Evolutionary conservation across 2,329 filamentous ascomycete genomes (phyloP).

Genomic region (Xylariaceae sp.): DNA sequence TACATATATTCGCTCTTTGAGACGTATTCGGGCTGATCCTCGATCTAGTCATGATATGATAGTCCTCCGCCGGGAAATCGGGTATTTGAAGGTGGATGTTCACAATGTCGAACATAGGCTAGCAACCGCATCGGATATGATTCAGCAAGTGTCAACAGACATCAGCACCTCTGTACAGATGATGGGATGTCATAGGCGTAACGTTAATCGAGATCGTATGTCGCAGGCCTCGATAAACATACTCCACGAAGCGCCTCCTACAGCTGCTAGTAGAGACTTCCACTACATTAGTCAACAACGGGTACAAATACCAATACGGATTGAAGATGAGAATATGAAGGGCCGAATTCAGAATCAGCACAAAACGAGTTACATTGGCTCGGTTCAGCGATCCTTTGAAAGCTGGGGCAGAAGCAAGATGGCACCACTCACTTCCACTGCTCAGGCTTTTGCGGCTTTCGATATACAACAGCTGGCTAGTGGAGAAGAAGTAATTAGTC

Average conservation of each 20-base stretch:
- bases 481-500: neutral
- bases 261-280: neutral
- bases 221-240: neutral
- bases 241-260: neutral
- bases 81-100: neutral
- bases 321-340: neutral
- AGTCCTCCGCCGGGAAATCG: neutral
- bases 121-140: neutral
- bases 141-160: neutral
- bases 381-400: neutral
- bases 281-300: neutral
- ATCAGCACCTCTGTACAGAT: neutral
- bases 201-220: too few species aligned
- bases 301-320: neutral
- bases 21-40: too few species aligned
- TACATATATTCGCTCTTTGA: too few species aligned
- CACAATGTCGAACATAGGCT: neutral
- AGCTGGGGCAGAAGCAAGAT: neutral
- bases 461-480: neutral
- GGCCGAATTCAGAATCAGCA: neutral
- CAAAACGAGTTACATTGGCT: neutral
- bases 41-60: neutral
- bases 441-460: neutral
- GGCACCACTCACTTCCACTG: neutral
- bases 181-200: too few species aligned